Percentiles rank a stretch among this genome's conserved stretches.
Evolutionary conservation across 371 early-diverging fungal species (phyloP).

Genomic region (Mucor indicus): DNA sequence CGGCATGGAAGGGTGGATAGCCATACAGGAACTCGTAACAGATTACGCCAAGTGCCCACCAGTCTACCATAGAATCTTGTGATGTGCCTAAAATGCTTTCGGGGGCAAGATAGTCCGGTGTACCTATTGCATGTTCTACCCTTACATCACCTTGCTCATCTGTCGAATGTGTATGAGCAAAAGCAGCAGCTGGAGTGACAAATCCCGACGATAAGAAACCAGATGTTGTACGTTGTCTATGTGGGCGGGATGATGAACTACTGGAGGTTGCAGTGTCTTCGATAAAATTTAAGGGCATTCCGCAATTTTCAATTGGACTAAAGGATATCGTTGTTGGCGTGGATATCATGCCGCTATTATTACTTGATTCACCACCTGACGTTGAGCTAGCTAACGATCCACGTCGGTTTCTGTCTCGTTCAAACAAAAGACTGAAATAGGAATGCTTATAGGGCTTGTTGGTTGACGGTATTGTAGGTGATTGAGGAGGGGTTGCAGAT

Average conservation of each 20-base stretch:
- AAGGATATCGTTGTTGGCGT: too few relatives aligned
- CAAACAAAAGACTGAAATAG: constrained; percentile 44
- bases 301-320: too few relatives aligned
- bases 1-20: constrained; percentile 87
- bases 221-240: too few relatives aligned
- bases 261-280: not conserved
- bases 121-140: constrained; percentile 68
- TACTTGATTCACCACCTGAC: constrained; percentile 10
- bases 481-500: constrained; percentile 40
- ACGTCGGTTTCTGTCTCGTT: constrained; percentile 26
- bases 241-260: too few relatives aligned
- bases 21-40: constrained; percentile 90
- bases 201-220: too few relatives aligned
- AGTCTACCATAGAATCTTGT: constrained; percentile 86
- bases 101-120: constrained; percentile 97
- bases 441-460: constrained; percentile 33
- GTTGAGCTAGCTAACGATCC: constrained; percentile 25
- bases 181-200: too few relatives aligned
- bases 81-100: constrained; percentile 88
- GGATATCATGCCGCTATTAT: not conserved
- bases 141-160: too few relatives aligned
- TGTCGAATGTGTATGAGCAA: too few relatives aligned
- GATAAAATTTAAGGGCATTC: not conserved
- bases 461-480: not conserved
- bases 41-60: constrained; percentile 93